These are phyloP conservation scores for grape (Vitis vinifera) DNA, from an alignment of 164 flowering plant species.

Conservation along the genomic window ASM3070453v1 NC_081808.1:19454501-19455000, in stretches of 20 bases:
- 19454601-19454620: too few species aligned
- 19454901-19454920: constrained; percentile 15
- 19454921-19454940: constrained; percentile 59
- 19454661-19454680: not conserved
- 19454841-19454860: constrained; percentile 72
- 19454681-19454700: not conserved
- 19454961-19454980: constrained; percentile 31
- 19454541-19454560: too few species aligned
- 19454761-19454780: constrained; percentile 49
- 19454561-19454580: too few species aligned
- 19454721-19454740: not conserved
- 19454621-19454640: too few species aligned
- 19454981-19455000: constrained; percentile 1
- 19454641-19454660: too few species aligned
- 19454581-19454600: too few species aligned
- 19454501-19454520: too few species aligned
- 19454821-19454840: constrained; percentile 44
- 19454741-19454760: constrained; percentile 39
- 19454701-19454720: not conserved
- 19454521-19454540: too few species aligned
- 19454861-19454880: constrained; percentile 63
- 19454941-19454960: constrained; percentile 44
- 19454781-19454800: constrained; percentile 69
- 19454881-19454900: constrained; percentile 21
- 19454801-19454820: constrained; percentile 44